Base-by-base conservation (phyloP, 208 protist genomes). In the Crithidia expoeki region DNA sequence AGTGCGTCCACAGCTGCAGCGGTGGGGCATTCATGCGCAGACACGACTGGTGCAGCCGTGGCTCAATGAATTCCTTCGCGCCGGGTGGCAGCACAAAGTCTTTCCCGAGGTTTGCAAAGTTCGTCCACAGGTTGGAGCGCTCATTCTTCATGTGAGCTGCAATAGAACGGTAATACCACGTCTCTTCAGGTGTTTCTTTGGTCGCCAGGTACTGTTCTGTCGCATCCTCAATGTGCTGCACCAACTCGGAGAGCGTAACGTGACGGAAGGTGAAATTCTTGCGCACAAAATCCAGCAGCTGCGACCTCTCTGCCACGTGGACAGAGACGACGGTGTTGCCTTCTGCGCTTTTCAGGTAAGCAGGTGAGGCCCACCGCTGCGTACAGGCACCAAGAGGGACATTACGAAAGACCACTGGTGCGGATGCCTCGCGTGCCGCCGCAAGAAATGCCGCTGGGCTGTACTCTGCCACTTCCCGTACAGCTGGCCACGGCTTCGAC, bases 1-100 rank as follows among this genome's bases (percentile, higher is more conserved):
- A 98, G 75, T 98, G 96, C 62, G 89, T 96, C 94, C 94, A 98
- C 47, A 98, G 73, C 64, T 95, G 87, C 66, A 98, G 72, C 32
- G 90, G 92, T 7, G 84, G 68, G 1, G 89, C 88, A 65, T 92
- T 97, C 55, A 98, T 76, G n/a, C 96, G 91, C 36, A 97, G 72
- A 59, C 87, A 94, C 12, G 86, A 91, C 64, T 96, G 90, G 72
- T 96, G 92, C 55, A 95, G 69, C 11, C 87, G 83, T 5, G 85
- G 81, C 76, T 80, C 67, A 32, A 95, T 77, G 51, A 81, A 69
- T 28, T 79, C 80, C 38, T 55, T 40, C 14, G 71, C 81, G 27
- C 72, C 84, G 2, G 38, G 59, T 17, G 91, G 90, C 25, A 97
- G 58, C 32, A 47, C 33, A 85, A 97, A 94, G 77, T 97, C 94